Evolutionary conservation across 2,329 filamentous ascomycete species (phyloP), one percentile per base, ranked within the genome.

Genomic region (Ceratocystis smalleyi): DNA sequence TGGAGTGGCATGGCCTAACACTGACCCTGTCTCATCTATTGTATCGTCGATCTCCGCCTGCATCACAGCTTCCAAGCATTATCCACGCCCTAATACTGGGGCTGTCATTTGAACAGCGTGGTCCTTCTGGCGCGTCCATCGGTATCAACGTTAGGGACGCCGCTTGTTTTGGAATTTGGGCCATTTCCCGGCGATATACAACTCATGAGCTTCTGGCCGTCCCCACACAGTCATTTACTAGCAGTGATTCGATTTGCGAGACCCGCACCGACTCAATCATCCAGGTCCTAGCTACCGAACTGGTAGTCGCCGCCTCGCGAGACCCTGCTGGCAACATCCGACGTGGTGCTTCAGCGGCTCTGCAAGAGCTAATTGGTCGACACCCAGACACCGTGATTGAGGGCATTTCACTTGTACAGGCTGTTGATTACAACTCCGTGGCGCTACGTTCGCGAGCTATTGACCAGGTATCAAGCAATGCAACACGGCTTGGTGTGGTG

Each of bases 81-180:
- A 78, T 96, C 1, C 84, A 88, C 66, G 85, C 88, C 1, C 78
- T 97, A 17, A 76, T 95, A 0, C 81, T 88, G 8, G 91, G 90
- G 0, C 78, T 97, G 30, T 84, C 85, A 0, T 99, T 97, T 71
- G 91, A 99, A 73, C 90, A 96, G 70, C 82, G 91, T 66, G 88
- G 87, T 57, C 83, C 89, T 0, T 90, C 89, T 2, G 92, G 94
- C n/a, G 84, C 82, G 12, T 91, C 89, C 2, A 79, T 92, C 10
- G 94, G 94, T 1, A 87, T 89, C 1, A 96, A 95, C 69, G 91
- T 99, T 17, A 84, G 94, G 59, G 94, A 99, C 75, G 92, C 94
- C 12, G 90, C 94, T 2, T 96, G 91, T 72, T 99, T 97, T 72
- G 94, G 94, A 5, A 86, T 97, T 27, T 99, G 94, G 94, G 88